phyloP scores from a whole-genome alignment of 495 filamentous ascomycete species.

The Lasiosphaeria hispida region DNA sequence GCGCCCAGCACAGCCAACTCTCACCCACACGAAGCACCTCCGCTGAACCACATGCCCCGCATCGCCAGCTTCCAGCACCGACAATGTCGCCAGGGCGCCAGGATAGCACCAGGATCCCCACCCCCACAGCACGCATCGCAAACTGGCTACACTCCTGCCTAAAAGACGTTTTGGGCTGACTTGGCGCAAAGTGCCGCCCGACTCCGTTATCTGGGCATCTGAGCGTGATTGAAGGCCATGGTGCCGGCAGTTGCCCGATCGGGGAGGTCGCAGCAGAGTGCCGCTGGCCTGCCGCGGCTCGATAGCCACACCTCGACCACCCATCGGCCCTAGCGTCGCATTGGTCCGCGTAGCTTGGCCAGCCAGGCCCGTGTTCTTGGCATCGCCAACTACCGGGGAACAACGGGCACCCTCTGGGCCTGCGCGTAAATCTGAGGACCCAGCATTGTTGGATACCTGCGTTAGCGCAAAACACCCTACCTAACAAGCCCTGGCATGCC shows the following conservation, averaged over 20 bases:
- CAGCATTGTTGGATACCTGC: too few species aligned
- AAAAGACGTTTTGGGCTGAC: background rate
- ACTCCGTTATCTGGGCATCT: background rate
- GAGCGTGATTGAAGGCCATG: too few species aligned
- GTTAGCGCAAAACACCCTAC: too few species aligned
- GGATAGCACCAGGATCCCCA: too few species aligned
- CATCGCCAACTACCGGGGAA: constrained; percentile 15
- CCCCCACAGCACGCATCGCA: too few species aligned
- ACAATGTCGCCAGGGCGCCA: too few species aligned
- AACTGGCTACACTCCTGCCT: background rate
- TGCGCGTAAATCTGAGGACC: background rate
- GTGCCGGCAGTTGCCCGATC: constrained; percentile 22
- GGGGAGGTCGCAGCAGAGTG: constrained; percentile 26
- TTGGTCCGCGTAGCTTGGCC: background rate
- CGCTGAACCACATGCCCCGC: too few species aligned
- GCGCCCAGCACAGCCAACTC: too few species aligned
- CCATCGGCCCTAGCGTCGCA: background rate
- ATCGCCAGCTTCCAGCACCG: too few species aligned
- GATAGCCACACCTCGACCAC: background rate
- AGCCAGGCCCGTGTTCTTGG: background rate
- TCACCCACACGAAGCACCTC: too few species aligned
- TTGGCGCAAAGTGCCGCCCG: background rate
- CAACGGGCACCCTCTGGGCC: constrained; percentile 1
- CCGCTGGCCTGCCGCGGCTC: background rate
- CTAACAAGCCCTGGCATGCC: too few species aligned